Evolutionary conservation across 306 rosid species (phyloP).

Genomic region (Cicer chorassanicum): DNA sequence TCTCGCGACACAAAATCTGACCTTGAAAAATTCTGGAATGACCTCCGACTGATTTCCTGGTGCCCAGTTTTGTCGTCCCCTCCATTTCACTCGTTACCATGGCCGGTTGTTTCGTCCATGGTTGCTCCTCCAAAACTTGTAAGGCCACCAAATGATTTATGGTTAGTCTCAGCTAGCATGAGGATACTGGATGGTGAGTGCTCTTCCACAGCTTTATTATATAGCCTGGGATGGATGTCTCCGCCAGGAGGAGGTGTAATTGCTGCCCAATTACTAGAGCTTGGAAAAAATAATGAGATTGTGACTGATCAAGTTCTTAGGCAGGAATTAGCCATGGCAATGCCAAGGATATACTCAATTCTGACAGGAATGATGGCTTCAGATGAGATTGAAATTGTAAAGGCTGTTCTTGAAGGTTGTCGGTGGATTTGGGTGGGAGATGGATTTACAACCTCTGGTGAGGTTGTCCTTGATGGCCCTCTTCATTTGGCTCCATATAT

Average conservation of each 20-base stretch:
- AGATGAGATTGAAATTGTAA: slow-evolving; percentile 96
- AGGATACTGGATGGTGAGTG: slow-evolving; percentile 90
- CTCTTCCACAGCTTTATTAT: slow-evolving; percentile 81
- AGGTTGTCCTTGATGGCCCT: slow-evolving; percentile 95
- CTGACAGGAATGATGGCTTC: slow-evolving; percentile 73
- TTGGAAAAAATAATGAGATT: slow-evolving; percentile 90
- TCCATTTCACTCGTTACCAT: slow-evolving; percentile 83
- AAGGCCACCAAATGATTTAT: slow-evolving; percentile 72
- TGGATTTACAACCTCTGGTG: slow-evolving; percentile 88
- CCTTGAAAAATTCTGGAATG: slow-evolving; percentile 86
- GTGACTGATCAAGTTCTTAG: slow-evolving; percentile 86
- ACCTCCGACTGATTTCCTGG: slow-evolving; percentile 84
- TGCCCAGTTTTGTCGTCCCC: slow-evolving; percentile 81
- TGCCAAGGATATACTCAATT: slow-evolving; percentile 93
- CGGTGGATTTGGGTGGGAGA: slow-evolving; percentile 99
- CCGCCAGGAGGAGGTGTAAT: slow-evolving; percentile 94
- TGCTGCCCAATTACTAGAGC: slow-evolving; percentile 95
- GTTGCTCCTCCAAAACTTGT: slow-evolving; percentile 99
- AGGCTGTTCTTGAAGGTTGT: slow-evolving; percentile 95
- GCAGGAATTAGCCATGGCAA: slow-evolving; percentile 84
- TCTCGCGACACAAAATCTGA: slow-evolving; percentile 71
- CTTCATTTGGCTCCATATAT: slow-evolving; percentile 96
- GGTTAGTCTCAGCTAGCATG: slow-evolving; percentile 99
- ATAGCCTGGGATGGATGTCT: slow-evolving; percentile 85
- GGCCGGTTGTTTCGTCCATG: slow-evolving; percentile 86